A percentile compares a stretch with the other conserved stretches of the same genome.
phyloP scores from a whole-genome alignment of 2,329 filamentous ascomycete species.

The Pseudopithomyces maydicus region DNA sequence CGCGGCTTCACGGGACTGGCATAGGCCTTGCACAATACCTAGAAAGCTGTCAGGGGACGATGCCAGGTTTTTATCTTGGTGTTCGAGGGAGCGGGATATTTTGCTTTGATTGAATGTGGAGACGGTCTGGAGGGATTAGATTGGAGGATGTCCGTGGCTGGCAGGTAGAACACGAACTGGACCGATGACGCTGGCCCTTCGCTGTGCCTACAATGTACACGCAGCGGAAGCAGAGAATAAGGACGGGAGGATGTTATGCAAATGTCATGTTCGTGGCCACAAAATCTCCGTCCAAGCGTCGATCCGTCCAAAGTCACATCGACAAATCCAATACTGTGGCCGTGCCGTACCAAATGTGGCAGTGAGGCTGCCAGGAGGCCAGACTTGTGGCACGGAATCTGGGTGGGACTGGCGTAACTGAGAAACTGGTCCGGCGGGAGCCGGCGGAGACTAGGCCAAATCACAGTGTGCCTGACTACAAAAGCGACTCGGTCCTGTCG shows the following conservation, averaged over 20 bases:
- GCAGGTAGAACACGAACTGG: background rate
- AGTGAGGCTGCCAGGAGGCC: background rate
- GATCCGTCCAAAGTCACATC: background rate
- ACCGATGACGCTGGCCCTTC: background rate
- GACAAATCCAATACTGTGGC: background rate
- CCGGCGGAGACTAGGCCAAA: background rate
- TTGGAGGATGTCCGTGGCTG: background rate
- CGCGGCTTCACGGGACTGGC: background rate
- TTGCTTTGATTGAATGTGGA: conserved; percentile 4
- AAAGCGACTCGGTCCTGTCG: background rate
- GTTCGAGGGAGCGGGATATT: background rate
- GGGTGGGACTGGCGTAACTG: background rate
- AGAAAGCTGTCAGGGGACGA: background rate
- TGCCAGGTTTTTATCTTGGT: background rate
- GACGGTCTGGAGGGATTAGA: background rate
- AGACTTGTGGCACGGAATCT: background rate
- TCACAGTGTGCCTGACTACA: background rate
- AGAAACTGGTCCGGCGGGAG: background rate
- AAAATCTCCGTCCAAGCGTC: background rate
- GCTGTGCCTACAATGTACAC: background rate
- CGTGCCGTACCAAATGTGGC: background rate
- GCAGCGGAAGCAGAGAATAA: background rate
- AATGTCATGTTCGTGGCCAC: background rate
- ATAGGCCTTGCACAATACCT: background rate
- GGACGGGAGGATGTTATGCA: background rate